Evolutionary conservation across 495 filamentous ascomycete species (phyloP), one percentile per base, ranked within the genome.

Genomic region (Tuber indicum): DNA sequence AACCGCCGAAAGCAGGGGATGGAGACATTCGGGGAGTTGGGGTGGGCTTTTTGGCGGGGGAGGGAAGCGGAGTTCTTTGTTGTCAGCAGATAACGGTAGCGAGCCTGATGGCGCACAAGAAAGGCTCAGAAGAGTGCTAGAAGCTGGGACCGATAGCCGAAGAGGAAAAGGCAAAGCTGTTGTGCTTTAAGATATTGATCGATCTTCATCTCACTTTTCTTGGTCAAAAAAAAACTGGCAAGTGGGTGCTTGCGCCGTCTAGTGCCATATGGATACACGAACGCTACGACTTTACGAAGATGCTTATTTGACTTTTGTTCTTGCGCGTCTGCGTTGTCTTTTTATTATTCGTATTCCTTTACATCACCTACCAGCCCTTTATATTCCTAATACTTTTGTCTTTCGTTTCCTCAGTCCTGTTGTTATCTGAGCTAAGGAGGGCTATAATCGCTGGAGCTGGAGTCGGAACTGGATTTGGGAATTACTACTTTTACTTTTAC

Each of bases 41-140:
- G 74, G 76, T 26, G 77, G 77, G 17, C 80, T 82, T 17, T 82
- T 82, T 74, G 77, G 77, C 44, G 75, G 75, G 4, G 58, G 26
- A 66, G 58, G 58, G 32, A 66, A 36, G 58, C 58, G 58, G 26
- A 66, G 58, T 66, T 66, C 58, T 36, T 66, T 66, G 26, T 8
- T 66, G 58, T 66, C 58, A 36, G 14, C 32, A 36, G 58, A 66
- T 66, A 66, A 66, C 26, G 14, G 58, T 26, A 36, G 17, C 26
- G 58, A 32, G 26, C 58, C 58, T 1, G 58, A 66, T 36, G 58
- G 58, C 14, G 58, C 58, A 36, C 58, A 66, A 66, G 58, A 66
- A 66, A 66, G 58, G 58, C 58, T 66, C 14, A 66, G 58, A 66
- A 66, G 26, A 66, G 58, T 66, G 32, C 58, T 66, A 8, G 58